Evolutionary conservation across 2,329 filamentous ascomycete genomes (phyloP).

Genomic region (Verticillium zaregamsianum): DNA sequence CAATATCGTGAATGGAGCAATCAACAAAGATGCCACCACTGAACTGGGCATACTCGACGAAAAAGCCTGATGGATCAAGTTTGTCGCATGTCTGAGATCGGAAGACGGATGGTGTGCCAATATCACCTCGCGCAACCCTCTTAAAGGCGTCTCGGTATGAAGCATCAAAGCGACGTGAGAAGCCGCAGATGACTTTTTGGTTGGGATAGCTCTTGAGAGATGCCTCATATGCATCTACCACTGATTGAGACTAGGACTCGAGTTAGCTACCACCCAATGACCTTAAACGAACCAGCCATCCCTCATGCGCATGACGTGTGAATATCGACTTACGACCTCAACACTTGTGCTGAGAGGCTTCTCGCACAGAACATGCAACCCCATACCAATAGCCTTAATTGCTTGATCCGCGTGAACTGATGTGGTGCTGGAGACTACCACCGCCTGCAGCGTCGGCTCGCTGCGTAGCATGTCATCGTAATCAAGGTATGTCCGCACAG

Average conservation of each 20-base stretch:
- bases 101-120: slow-evolving; percentile 57
- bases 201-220: too few species aligned
- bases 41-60: slow-evolving; percentile 62
- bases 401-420: slow-evolving; percentile 55
- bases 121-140: slow-evolving; percentile 38
- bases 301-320: too few species aligned
- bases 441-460: slow-evolving; percentile 19
- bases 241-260: too few species aligned
- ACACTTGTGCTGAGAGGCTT: slow-evolving; percentile 56
- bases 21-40: slow-evolving; percentile 68
- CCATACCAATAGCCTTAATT: slow-evolving; percentile 49
- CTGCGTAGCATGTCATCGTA: too few species aligned
- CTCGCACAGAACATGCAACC: slow-evolving; percentile 55
- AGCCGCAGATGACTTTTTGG: too few species aligned
- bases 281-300: too few species aligned
- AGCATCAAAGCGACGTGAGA: too few species aligned
- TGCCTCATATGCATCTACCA: too few species aligned
- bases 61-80: slow-evolving; percentile 61
- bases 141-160: too few species aligned
- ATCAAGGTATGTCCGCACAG: too few species aligned
- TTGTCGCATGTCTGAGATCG: slow-evolving; percentile 66
- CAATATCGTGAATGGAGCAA: slow-evolving; percentile 66
- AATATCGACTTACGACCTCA: slow-evolving; percentile 40
- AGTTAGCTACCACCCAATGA: too few species aligned
- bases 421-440: slow-evolving; percentile 37